Evolutionary conservation across 1,139 yeast species (phyloP).

Genomic region (Debaryomyces udenii): DNA sequence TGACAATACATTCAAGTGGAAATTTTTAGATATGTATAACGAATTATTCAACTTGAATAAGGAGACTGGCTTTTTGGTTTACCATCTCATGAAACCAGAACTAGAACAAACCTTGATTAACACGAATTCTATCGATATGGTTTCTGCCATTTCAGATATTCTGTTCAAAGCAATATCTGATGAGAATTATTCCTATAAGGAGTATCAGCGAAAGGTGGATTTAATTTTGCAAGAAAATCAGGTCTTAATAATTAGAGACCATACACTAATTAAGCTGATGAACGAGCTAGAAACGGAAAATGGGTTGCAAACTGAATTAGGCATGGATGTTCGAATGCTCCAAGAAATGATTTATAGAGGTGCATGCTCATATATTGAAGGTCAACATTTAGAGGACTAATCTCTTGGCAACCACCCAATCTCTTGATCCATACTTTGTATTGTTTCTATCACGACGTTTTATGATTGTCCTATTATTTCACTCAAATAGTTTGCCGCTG

Average conservation of each 20-base stretch:
- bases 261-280: conserved; percentile 13
- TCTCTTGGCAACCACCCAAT: too few relatives aligned
- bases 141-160: conserved; percentile 34
- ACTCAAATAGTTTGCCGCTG: background rate
- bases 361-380: conserved; percentile 43
- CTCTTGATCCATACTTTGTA: too few relatives aligned
- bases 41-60: conserved; percentile 42
- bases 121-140: conserved; percentile 31
- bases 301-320: conserved; percentile 18
- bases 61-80: conserved; percentile 46
- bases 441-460: too few relatives aligned
- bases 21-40: conserved; percentile 55
- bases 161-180: conserved; percentile 27
- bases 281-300: conserved; percentile 17
- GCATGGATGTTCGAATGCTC: conserved; percentile 25
- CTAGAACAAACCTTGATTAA: conserved; percentile 41
- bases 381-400: conserved; percentile 39
- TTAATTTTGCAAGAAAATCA: conserved; percentile 20
- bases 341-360: conserved; percentile 45
- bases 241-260: conserved; percentile 19
- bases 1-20: conserved; percentile 47
- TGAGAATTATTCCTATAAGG: conserved; percentile 23
- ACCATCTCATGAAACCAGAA: conserved; percentile 43
- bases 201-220: conserved; percentile 19
- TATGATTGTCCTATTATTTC: too few relatives aligned